phyloP scores from a whole-genome alignment of 805 yeast genomes.

The Cyberlindnera maritima region DNA sequence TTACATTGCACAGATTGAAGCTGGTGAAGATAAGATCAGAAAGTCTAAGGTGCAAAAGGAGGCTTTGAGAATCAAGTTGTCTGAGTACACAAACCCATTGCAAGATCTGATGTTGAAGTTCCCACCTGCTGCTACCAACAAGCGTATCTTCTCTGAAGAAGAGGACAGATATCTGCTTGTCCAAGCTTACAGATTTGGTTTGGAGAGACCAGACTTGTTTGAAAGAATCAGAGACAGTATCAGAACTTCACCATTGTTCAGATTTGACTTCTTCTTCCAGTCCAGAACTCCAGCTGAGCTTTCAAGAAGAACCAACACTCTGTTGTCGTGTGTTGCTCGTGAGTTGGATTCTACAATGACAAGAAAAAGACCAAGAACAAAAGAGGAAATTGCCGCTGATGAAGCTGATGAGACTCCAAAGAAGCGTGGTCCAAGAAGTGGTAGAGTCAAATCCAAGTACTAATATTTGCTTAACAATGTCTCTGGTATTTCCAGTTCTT shows the following conservation, averaged over 20 bases:
- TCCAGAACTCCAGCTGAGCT: conserved; percentile 77
- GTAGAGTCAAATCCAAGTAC: conserved; percentile 15
- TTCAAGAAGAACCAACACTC: conserved; percentile 75
- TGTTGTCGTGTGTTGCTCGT: conserved; percentile 69
- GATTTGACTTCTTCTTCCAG: conserved; percentile 84
- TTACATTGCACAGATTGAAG: conserved; percentile 74
- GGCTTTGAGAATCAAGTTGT: conserved; percentile 70
- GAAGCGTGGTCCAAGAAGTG: conserved; percentile 20
- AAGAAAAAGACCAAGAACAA: conserved; percentile 15
- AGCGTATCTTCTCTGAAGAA: conserved; percentile 75
- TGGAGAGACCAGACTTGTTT: conserved; percentile 74
- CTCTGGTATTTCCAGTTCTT: too few species aligned
- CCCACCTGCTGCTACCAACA: conserved; percentile 67
- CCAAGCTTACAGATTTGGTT: conserved; percentile 75
- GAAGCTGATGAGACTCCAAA: conserved; percentile 15
- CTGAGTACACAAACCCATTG: conserved; percentile 70
- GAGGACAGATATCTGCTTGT: conserved; percentile 87
- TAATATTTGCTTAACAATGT: background rate
- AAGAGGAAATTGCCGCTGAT: conserved; percentile 13
- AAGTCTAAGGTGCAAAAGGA: conserved; percentile 71
- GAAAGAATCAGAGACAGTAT: conserved; percentile 77
- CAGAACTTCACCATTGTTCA: conserved; percentile 70
- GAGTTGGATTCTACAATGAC: conserved; percentile 39
- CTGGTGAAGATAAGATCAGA: conserved; percentile 81
- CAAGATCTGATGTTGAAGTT: conserved; percentile 69